Evolutionary conservation across 257 asterid genomes (phyloP), one percentile per base, ranked within the genome.

Genomic region (Salvia miltiorrhiza): DNA sequence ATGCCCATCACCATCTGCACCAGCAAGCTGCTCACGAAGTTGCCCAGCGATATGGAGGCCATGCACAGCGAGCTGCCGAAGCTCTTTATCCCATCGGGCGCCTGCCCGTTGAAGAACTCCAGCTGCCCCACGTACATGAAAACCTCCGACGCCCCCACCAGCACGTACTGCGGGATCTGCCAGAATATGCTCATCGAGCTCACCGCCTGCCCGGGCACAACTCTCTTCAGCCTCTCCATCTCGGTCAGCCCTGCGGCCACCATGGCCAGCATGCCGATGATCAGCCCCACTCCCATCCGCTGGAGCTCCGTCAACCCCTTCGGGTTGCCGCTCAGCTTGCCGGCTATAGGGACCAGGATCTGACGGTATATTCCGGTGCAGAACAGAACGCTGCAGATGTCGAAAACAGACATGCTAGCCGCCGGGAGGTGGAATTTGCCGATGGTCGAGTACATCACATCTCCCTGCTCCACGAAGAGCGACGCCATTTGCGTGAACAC

Each of bases 401-500:
- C 91, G 72, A 92, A 92, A 20, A 82, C 85, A 0, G 98, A 81
- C 96, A 92, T 89, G 76, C 92, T 86, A n/a, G 96, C 98, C 0
- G 96, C 90, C 0, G 96, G 98, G 52, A 90, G 81, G 5, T 69
- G 81, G 65, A 90, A 87, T 0, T 64, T 70, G 12, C 88, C 91
- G 2, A 87, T 9, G 0, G 9, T 21, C 5, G 81, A 52, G 50
- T 81, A 28, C 97, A 90, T 90, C 2, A 77, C 86, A n/a, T 73
- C 81, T 0, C 97, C 95, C 71, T 87, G 97, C 77, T 90, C 97
- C 0, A 90, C 97, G 56, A 90, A 90, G 16, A 90, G 79, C 0
- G 97, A 90, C 4, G 93, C 88, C 97, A 90, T 90, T 65, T 87
- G 97, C 11, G 97, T 86, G 90, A 90, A 90, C 30, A 86, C 78